Percentiles rank a stretch among this genome's conserved stretches.
Conservation (phyloP, 2,329 filamentous ascomycete species). For the Fusarium liriodendri region DNA sequence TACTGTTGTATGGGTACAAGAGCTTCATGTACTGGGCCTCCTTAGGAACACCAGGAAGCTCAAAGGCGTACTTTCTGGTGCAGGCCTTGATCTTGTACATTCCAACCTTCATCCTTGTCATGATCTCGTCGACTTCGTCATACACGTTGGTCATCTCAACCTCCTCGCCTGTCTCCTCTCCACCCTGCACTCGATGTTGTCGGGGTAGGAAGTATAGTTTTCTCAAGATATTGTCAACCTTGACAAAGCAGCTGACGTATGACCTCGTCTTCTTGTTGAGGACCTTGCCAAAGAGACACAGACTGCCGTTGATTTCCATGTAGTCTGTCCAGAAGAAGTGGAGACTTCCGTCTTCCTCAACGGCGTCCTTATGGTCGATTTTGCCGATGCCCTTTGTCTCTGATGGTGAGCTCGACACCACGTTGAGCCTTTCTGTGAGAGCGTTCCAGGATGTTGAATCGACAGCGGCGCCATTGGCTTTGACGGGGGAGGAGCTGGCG, state of each 20-base stretch:
- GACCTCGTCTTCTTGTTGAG: slow-evolving; percentile 83
- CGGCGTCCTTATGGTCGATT: slow-evolving; percentile 82
- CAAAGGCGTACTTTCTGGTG: slow-evolving; percentile 94
- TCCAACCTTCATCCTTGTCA: slow-evolving; percentile 86
- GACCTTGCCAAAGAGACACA: slow-evolving; percentile 97
- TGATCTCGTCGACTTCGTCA: slow-evolving; percentile 85
- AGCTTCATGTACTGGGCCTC: slow-evolving; percentile 94
- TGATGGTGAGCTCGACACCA: slow-evolving; percentile 78
- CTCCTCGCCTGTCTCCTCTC: slow-evolving; percentile 78
- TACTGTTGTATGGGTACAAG: slow-evolving; percentile 91
- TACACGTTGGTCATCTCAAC: slow-evolving; percentile 92
- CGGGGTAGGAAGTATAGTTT: slow-evolving; percentile 95
- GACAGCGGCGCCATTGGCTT: slow-evolving; percentile 68
- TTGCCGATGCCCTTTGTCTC: slow-evolving; percentile 79
- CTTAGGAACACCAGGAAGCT: slow-evolving; percentile 85
- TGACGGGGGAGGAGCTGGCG: slow-evolving; percentile 79
- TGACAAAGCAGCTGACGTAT: slow-evolving; percentile 94
- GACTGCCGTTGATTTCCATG: slow-evolving; percentile 87
- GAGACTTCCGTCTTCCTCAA: slow-evolving; percentile 93
- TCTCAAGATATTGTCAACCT: slow-evolving; percentile 92
- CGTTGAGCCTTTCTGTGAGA: slow-evolving; percentile 86
- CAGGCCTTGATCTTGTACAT: slow-evolving; percentile 96
- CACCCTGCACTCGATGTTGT: slow-evolving; percentile 65
- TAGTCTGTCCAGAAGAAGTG: slow-evolving; percentile 99
- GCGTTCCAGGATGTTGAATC: slow-evolving; percentile 91